These are phyloP conservation scores for Fusarium albidum DNA, from an alignment of 2,329 filamentous ascomycete genomes.

Conservation along the genomic window DNA sequence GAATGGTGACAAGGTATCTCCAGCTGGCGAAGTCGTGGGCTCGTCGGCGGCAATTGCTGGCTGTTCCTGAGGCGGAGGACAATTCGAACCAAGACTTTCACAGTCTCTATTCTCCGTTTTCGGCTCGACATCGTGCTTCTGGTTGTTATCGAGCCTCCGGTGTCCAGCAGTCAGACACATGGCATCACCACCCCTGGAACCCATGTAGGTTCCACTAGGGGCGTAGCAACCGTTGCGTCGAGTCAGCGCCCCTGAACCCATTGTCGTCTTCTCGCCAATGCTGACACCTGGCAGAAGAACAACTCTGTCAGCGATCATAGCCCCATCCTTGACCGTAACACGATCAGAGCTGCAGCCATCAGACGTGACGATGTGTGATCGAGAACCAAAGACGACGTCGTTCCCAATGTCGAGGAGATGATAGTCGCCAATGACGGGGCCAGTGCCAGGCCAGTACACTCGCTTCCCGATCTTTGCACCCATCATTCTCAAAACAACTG, in stretches of 20 bases:
- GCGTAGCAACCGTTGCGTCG: slow-evolving; percentile 54
- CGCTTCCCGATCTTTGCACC: slow-evolving; percentile 61
- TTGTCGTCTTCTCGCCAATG: slow-evolving; percentile 56
- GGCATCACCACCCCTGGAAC: slow-evolving; percentile 59
- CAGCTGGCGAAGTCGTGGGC: too few relatives aligned
- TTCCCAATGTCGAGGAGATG: slow-evolving; percentile 64
- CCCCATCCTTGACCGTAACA: slow-evolving; percentile 55
- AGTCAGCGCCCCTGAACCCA: slow-evolving; percentile 63
- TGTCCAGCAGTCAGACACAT: slow-evolving; percentile 46
- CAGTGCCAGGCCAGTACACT: slow-evolving; percentile 66
- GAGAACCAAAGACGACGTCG: slow-evolving; percentile 67
- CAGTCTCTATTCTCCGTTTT: too few relatives aligned
- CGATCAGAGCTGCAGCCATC: slow-evolving; percentile 58
- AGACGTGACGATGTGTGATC: slow-evolving; percentile 61
- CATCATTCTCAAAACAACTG: slow-evolving; percentile 56
- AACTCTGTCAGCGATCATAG: slow-evolving; percentile 66
- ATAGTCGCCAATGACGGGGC: slow-evolving; percentile 61
- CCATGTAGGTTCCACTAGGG: slow-evolving; percentile 58
- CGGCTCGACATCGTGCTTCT: too few relatives aligned
- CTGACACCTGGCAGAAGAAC: slow-evolving; percentile 59
- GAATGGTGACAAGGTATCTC: slow-evolving; percentile 52
- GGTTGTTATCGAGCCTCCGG: too few relatives aligned
- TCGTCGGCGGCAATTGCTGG: too few relatives aligned
- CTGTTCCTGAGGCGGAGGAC: too few relatives aligned
- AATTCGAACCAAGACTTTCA: too few relatives aligned